Percentiles rank a stretch among this genome's conserved stretches.
These are phyloP conservation scores for Paramecium biaurelia DNA, from an alignment of 73 alveolate species.

Conservation along the genomic window DNA sequence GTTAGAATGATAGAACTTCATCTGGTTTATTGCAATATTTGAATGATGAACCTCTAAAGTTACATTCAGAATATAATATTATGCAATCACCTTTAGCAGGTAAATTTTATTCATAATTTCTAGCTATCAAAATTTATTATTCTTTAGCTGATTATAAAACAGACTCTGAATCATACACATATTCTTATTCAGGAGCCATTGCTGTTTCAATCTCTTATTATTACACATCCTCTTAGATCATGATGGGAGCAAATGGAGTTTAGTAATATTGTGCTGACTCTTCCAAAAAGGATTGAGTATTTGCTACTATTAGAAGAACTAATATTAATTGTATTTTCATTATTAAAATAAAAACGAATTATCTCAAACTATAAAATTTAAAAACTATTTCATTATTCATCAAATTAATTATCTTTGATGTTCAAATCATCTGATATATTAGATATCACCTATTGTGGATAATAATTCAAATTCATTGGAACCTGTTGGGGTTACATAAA, in stretches of 20 bases:
- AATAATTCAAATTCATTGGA: neutral
- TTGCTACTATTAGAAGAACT: neutral
- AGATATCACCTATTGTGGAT: neutral
- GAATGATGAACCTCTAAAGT: constrained; percentile 5
- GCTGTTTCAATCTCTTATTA: neutral
- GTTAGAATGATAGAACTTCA: neutral
- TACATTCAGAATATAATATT: constrained; percentile 2
- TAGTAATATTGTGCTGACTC: neutral
- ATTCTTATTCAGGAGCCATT: constrained; percentile 5
- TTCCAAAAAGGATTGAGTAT: neutral
- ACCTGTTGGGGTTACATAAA: neutral
- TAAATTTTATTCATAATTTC: constrained; percentile 12
- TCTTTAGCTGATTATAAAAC: neutral
- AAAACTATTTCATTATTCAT: neutral
- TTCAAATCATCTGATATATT: neutral
- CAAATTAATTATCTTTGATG: neutral
- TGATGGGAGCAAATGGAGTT: constrained; percentile 11
- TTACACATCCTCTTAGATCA: neutral
- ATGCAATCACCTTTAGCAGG: constrained; percentile 39
- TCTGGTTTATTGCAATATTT: constrained; percentile 28
- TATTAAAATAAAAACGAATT: neutral
- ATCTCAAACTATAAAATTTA: neutral
- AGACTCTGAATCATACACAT: neutral
- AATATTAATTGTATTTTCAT: neutral
- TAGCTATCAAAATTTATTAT: neutral